A percentile compares a stretch with the other conserved stretches of the same genome.
Evolutionary conservation across 179 eudicot species (phyloP).

Genomic region (Silene noctiflora): DNA sequence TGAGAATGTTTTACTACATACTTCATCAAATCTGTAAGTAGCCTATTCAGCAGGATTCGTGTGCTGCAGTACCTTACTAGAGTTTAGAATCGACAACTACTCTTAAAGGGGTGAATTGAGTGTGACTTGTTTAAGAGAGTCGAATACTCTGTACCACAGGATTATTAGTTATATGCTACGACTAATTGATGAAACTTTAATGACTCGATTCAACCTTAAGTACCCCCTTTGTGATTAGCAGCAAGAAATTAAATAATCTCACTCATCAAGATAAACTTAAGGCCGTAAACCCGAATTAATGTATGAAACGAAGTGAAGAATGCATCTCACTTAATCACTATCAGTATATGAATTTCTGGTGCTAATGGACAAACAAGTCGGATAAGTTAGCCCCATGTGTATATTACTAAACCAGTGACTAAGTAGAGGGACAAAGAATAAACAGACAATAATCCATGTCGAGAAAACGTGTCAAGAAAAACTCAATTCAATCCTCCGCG

Average conservation of each 20-base stretch:
- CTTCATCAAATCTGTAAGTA: neutral
- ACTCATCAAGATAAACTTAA: no score
- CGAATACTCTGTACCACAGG: no score
- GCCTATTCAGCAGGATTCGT: neutral
- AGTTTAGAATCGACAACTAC: neutral
- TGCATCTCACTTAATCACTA: neutral
- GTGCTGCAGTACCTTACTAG: neutral
- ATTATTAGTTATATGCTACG: no score
- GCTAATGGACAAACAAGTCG: constrained; percentile 1
- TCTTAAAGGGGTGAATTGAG: neutral
- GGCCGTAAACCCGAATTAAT: no score
- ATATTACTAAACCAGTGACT: neutral
- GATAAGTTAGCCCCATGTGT: neutral
- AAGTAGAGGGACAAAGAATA: neutral
- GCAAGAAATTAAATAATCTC: no score
- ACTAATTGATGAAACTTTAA: neutral
- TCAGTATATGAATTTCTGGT: neutral
- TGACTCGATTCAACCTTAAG: no score
- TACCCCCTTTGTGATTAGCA: no score
- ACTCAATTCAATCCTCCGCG: neutral
- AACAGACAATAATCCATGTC: neutral
- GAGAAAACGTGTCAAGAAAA: neutral
- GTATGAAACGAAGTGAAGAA: neutral
- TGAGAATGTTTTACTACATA: neutral
- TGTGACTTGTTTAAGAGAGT: no score